phyloP scores from a whole-genome alignment of 352 stramenopile genomes.

The Globisporangium canariense region DNA sequence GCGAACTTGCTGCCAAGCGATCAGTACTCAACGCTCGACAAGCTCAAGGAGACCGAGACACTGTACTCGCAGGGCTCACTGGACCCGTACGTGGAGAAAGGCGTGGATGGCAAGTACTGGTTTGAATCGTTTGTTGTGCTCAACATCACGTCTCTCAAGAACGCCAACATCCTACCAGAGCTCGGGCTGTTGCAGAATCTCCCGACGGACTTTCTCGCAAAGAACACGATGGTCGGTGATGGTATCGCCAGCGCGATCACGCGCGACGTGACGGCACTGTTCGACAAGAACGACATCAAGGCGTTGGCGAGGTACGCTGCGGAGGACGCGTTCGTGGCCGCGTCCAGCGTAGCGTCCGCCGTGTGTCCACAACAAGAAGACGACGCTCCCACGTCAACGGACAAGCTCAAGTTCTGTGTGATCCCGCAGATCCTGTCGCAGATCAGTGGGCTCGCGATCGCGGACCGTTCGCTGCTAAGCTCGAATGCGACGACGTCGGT shows the following conservation, averaged over 20 bases:
- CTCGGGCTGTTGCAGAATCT: background rate
- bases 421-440: conserved; percentile 6
- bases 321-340: conserved; percentile 2
- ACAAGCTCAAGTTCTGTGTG: conserved; percentile 5
- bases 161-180: conserved; percentile 1
- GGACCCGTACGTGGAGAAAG: conserved; percentile 6
- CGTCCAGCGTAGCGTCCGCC: background rate
- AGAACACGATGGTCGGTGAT: conserved; percentile 5
- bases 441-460: conserved; percentile 3
- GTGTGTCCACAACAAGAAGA: background rate
- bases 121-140: conserved; percentile 3
- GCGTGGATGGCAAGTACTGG: background rate
- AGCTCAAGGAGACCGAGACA: background rate
- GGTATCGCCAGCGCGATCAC: conserved; percentile 6
- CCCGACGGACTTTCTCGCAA: background rate
- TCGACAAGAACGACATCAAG: conserved; percentile 6
- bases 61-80: background rate
- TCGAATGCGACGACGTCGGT: conserved; percentile 3
- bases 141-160: conserved; percentile 2
- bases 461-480: conserved; percentile 1
- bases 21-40: background rate
- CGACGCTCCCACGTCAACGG: background rate
- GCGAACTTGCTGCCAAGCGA: background rate
- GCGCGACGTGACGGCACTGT: background rate
- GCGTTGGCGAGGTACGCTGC: background rate